A percentile compares a stretch with the other conserved stretches of the same genome.
Conservation (phyloP, 306 rosid species). For the Boehmeria nivea region DNA sequence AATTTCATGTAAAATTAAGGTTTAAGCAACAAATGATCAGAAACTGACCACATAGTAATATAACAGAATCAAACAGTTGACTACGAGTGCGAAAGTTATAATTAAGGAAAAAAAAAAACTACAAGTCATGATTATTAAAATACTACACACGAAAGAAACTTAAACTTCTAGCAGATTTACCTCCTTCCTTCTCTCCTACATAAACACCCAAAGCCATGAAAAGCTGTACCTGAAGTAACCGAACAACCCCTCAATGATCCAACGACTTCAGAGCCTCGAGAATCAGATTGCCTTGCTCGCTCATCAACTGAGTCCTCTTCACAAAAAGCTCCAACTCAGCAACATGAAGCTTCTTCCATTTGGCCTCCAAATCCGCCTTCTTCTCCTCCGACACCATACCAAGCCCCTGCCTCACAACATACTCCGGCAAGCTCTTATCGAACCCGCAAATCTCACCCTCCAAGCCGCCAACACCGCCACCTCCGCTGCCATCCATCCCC, state of each 20-base stretch:
- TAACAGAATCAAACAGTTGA: too few relatives aligned
- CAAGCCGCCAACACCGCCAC: background rate
- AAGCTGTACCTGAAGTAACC: slow-evolving; percentile 6
- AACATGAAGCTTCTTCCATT: slow-evolving; percentile 31
- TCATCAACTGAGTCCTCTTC: slow-evolving; percentile 28
- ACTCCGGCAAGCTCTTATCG: slow-evolving; percentile 1
- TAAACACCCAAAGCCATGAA: background rate
- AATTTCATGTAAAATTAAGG: too few relatives aligned
- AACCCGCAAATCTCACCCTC: slow-evolving; percentile 19
- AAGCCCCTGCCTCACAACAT: slow-evolving; percentile 16
- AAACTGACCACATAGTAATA: too few relatives aligned
- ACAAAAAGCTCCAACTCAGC: slow-evolving; percentile 25
- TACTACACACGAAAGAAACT: too few relatives aligned
- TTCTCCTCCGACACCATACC: slow-evolving; percentile 26
- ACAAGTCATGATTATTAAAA: too few relatives aligned
- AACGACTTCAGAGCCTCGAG: slow-evolving; percentile 23
- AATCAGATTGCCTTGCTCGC: slow-evolving; percentile 24
- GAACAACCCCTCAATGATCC: background rate
- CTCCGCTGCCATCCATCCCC: background rate
- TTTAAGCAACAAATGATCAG: too few relatives aligned
- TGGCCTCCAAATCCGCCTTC: slow-evolving; percentile 32
- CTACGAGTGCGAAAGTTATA: too few relatives aligned
- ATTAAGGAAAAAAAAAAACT: too few relatives aligned
- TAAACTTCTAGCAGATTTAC: too few relatives aligned
- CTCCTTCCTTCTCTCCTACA: background rate